Evolutionary conservation across 2,329 filamentous ascomycete species (phyloP).

Genomic region (Diaporthe citrichinensis): DNA sequence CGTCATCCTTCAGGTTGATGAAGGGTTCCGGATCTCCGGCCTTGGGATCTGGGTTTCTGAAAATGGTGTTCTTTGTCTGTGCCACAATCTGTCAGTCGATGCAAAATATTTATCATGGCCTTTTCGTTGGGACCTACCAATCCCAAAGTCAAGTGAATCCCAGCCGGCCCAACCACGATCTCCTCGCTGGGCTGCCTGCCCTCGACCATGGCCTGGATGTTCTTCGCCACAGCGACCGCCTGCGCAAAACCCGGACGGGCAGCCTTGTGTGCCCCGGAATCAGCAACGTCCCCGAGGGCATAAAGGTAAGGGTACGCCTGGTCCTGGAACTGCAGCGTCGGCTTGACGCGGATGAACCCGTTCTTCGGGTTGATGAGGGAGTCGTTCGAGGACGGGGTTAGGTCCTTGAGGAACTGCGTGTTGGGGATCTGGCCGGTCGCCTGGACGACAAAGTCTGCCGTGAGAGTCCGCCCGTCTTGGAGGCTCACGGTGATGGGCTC

Average conservation of each 20-base stretch:
- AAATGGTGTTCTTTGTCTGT: conserved; percentile 50
- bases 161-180: conserved; percentile 51
- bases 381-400: conserved; percentile 44
- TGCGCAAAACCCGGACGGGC: conserved; percentile 61
- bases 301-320: conserved; percentile 58
- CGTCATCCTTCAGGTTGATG: conserved; percentile 50
- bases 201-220: conserved; percentile 59
- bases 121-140: conserved; percentile 44
- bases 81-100: background rate
- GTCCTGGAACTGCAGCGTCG: conserved; percentile 62
- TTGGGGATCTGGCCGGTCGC: conserved; percentile 66
- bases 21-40: conserved; percentile 48
- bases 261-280: conserved; percentile 58
- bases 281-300: conserved; percentile 67
- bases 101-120: background rate
- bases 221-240: conserved; percentile 59
- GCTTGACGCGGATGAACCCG: conserved; percentile 56
- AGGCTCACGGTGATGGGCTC: conserved; percentile 49
- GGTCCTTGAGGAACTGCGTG: conserved; percentile 54
- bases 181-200: conserved; percentile 49
- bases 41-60: conserved; percentile 49
- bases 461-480: conserved; percentile 49
- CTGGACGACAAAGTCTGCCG: conserved; percentile 59
- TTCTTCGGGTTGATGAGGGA: conserved; percentile 49
- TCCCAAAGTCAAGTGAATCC: conserved; percentile 59